A percentile compares a stretch with the other conserved stretches of the same genome.
Evolutionary conservation across 371 early-diverging fungal species (phyloP).

Genomic region (Mortierella sp.): DNA sequence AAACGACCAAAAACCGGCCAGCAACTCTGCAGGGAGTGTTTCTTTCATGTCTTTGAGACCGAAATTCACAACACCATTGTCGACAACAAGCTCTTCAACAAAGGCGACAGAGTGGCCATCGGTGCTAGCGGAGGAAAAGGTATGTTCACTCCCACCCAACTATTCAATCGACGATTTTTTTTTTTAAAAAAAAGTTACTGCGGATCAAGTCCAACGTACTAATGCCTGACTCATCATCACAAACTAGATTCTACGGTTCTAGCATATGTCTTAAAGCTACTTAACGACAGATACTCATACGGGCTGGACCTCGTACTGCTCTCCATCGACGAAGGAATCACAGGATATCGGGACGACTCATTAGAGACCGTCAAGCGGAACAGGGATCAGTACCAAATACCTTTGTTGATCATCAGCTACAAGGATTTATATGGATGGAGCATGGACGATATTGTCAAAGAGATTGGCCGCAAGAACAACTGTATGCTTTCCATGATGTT

Average conservation of each 20-base stretch:
- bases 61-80: constrained; percentile 97
- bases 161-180: background rate
- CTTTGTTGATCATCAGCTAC: constrained; percentile 96
- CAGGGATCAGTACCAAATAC: constrained; percentile 93
- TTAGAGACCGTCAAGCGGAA: constrained; percentile 98
- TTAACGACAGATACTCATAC: constrained; percentile 97
- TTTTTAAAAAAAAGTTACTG: constrained; percentile 10
- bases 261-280: constrained; percentile 94
- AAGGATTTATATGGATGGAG: constrained; percentile 97
- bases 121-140: constrained; percentile 99
- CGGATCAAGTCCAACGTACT: constrained; percentile 17
- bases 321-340: constrained; percentile 99
- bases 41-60: constrained; percentile 95
- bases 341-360: constrained; percentile 99
- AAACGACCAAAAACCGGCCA: constrained; percentile 96
- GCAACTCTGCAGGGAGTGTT: constrained; percentile 95
- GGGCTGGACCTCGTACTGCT: constrained; percentile 94
- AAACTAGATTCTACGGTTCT: constrained; percentile 96
- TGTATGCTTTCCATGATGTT: constrained; percentile 66
- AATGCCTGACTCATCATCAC: background rate
- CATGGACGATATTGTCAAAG: constrained; percentile 98
- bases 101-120: constrained; percentile 95
- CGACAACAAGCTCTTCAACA: constrained; percentile 86
- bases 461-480: constrained; percentile 97
- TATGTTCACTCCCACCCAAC: constrained; percentile 22